Base-by-base conservation (phyloP, 257 asterid genomes). In the Apocynum venetum region DNA sequence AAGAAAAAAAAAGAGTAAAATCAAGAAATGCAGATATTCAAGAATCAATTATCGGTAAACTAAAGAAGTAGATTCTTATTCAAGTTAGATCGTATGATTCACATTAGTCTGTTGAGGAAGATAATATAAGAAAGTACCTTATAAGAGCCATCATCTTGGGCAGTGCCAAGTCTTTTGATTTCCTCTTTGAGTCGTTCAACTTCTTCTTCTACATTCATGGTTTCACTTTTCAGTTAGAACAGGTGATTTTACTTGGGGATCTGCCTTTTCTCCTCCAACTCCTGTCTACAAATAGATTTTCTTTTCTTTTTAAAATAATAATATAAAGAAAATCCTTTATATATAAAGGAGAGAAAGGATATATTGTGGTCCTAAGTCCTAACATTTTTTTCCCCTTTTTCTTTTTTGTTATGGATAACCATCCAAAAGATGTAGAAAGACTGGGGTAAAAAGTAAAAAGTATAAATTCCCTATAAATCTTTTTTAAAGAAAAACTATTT, bases 201-300 rank as follows among this genome's bases (percentile, higher is more conserved):
- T 83, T 95, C 98, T 85, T 95, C 98, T 36, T 86, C 97, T n/a
- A 95, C 98, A 79, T 95, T 95, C 98, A 95, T 91, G 47, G 47
- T 75, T 76, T 43, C 25, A 38, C 19, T 43, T 47, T 35, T 71
- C 69, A 52, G 48, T 14, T 63, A 59, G 48, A 60, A 74, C 8
- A 15, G 15, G 2, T 38, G 53, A 68, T 43, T 25, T 25, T 25
- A 25, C 31, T 25, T 19, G 7, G 52, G 10, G 43, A 49, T 70
- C 60, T 44, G 36, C 38, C 52, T 71, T 13, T 20, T n/a, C 31
- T 6, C 8, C 36, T 7, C 12, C 64, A 49, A 49, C 19, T 36
- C 36, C 53, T 25, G 31, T 25, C 31, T n/a, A 36, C 31, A 48
- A 19, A 1, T 47, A 52, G 31, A 12, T 60, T 9, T 15, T 14